Base-by-base conservation (phyloP, 129 eudicot species). In the Deinandra increscens region DNA sequence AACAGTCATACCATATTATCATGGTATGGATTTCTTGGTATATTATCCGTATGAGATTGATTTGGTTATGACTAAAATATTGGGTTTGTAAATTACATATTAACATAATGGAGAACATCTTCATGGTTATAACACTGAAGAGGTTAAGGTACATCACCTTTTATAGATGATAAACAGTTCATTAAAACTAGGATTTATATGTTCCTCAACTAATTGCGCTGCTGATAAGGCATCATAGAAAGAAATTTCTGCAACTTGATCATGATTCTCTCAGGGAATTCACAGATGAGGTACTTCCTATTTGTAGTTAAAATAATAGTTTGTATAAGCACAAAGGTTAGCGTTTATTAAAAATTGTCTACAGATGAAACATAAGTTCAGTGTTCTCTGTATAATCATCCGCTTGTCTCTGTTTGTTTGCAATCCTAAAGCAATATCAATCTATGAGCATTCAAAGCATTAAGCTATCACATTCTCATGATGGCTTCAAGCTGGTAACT, bases 211-310 rank as follows among this genome's bases (percentile, higher is more conserved):
- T 88, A 60, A 86, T 88, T 48, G 96, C 89, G 9, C 65, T 84
- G 60, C 95, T 91, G 1, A 86, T 84, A 73, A 82, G 80, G 71
- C 89, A 91, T 82, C 96, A 91, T 66, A 84, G 91, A 68, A 91
- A 91, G 80, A 91, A 88, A 72, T 77, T 78, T 63, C 91, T 81
- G 20, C 78, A 82, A 46, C 26, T 31, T 36, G 81, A 79, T 65
- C 78, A 79, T 68, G 45, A 12, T 49, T 74, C 84, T 72, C 79
- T 82, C 7, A 78, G 80, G 66, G 91, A 79, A 70, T 84, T 78
- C 59, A 77, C 88, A 9, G 59, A 73, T 37, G 87, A 88, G 97
- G 97, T 86, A 80, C 44, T 5, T 12, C 48, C 7, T 15, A 42
- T 54, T 2, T 79, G 63, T 26, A 34, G 18, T 67, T 72, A 69